Evolutionary conservation across 2,329 filamentous ascomycete species (phyloP).

Genomic region (Aciculosporium take): DNA sequence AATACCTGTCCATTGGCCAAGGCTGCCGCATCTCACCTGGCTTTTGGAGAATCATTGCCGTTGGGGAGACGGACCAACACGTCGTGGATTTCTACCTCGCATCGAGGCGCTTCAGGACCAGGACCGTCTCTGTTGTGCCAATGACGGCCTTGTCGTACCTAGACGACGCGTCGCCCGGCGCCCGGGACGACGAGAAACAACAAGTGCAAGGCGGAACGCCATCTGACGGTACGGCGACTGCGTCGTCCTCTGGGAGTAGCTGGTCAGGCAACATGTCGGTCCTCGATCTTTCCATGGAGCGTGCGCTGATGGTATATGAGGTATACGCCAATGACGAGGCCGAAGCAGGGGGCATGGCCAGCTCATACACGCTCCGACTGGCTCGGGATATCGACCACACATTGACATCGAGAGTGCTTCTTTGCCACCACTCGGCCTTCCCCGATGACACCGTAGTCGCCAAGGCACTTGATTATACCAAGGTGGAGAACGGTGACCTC

Average conservation of each 20-base stretch:
- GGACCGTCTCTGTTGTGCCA: not conserved
- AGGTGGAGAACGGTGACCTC: too few species aligned
- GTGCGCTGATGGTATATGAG: not conserved
- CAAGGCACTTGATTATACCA: not conserved
- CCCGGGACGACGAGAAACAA: not conserved
- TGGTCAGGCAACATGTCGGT: not conserved
- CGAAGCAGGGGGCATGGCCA: too few species aligned
- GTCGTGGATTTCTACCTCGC: not conserved
- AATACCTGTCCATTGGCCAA: not conserved
- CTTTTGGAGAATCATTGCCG: not conserved
- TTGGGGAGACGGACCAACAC: not conserved
- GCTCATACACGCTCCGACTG: not conserved
- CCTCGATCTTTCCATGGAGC: not conserved
- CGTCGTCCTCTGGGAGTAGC: not conserved
- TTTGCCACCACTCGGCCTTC: not conserved
- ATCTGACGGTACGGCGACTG: not conserved
- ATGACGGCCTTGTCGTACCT: too few species aligned
- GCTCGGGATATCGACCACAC: not conserved
- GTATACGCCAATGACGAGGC: not conserved
- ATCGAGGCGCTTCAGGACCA: not conserved
- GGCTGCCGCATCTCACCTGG: not conserved
- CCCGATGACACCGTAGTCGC: not conserved
- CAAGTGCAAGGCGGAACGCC: not conserved
- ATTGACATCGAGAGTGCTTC: not conserved
- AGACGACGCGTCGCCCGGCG: not conserved